Conservation (phyloP, 345 rosid species). For the Lumnitzera racemosa region DNA sequence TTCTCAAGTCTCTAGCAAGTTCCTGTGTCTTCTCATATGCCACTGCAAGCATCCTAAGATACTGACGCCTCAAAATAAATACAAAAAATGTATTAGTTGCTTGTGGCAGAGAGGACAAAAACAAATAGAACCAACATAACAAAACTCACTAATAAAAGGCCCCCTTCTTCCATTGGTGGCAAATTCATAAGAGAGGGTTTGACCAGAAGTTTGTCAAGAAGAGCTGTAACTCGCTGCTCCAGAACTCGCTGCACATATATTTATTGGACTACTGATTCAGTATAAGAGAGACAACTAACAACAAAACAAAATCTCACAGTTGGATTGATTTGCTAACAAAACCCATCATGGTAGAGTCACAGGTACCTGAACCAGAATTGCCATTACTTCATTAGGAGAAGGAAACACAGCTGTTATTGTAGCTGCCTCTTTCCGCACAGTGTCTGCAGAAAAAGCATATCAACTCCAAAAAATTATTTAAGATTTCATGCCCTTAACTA, state of each 20-base stretch:
- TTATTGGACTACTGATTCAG: background rate
- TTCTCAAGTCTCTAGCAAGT: constrained; percentile 87
- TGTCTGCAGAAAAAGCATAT: constrained; percentile 47
- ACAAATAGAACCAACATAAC: too few species aligned
- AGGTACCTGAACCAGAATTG: constrained; percentile 91
- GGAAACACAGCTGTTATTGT: constrained; percentile 97
- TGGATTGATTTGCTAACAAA: background rate
- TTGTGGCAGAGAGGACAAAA: too few species aligned
- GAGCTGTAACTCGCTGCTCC: constrained; percentile 94
- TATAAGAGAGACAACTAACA: background rate
- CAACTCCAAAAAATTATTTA: constrained; percentile 8
- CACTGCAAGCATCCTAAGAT: constrained; percentile 95
- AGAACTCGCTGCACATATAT: constrained; percentile 64
- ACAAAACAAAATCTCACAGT: background rate
- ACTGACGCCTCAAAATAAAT: constrained; percentile 56
- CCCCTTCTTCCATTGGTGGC: constrained; percentile 77
- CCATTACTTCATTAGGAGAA: constrained; percentile 96
- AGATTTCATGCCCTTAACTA: too few species aligned
- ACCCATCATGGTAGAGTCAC: background rate
- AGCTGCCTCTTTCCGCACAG: constrained; percentile 98
- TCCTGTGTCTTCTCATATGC: constrained; percentile 97
- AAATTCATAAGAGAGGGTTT: constrained; percentile 91
- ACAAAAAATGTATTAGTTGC: background rate
- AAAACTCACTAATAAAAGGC: constrained; percentile 37
- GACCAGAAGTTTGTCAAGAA: constrained; percentile 79